Percentiles rank a stretch among this genome's conserved stretches.
phyloP scores from a whole-genome alignment of 495 filamentous ascomycete species.

The Hypoxylon intermedium region DNA sequence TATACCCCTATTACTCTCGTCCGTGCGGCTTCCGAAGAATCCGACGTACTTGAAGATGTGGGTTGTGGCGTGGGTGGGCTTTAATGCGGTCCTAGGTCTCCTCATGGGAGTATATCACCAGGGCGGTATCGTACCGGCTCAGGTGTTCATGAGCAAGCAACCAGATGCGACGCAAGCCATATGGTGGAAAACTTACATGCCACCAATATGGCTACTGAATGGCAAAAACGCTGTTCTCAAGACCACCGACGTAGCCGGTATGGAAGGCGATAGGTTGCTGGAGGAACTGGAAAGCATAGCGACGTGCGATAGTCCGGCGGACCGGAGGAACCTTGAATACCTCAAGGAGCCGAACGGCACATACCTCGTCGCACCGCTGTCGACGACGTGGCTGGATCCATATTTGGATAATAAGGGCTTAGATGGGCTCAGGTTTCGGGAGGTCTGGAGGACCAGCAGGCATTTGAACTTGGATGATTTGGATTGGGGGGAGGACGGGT shows the following conservation, averaged over 20 bases:
- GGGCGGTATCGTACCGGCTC: conserved; percentile 85
- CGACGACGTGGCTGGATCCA: conserved; percentile 73
- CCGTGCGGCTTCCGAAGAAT: conserved; percentile 71
- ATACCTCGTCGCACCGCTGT: conserved; percentile 75
- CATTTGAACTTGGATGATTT: conserved; percentile 94
- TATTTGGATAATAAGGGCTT: conserved; percentile 59
- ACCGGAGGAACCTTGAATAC: conserved; percentile 56
- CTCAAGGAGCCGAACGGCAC: conserved; percentile 59
- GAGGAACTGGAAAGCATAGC: conserved; percentile 63
- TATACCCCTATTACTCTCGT: conserved; percentile 87
- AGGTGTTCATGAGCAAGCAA: conserved; percentile 67
- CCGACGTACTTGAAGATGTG: conserved; percentile 60
- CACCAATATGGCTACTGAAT: conserved; percentile 89
- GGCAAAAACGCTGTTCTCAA: conserved; percentile 69
- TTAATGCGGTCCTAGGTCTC: conserved; percentile 78
- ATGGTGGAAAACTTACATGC: conserved; percentile 99
- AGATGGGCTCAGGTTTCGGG: conserved; percentile 61
- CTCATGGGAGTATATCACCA: conserved; percentile 96
- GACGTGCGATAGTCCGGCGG: conserved; percentile 62
- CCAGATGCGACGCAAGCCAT: conserved; percentile 71
- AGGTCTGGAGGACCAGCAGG: conserved; percentile 72
- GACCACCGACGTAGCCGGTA: conserved; percentile 87
- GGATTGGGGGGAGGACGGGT: conserved; percentile 84
- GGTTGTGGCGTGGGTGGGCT: conserved; percentile 75
- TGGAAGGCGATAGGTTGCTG: conserved; percentile 67